Evolutionary conservation across 1,284 basidiomycete species (phyloP).

Genomic region (Ustilago hordei): DNA sequence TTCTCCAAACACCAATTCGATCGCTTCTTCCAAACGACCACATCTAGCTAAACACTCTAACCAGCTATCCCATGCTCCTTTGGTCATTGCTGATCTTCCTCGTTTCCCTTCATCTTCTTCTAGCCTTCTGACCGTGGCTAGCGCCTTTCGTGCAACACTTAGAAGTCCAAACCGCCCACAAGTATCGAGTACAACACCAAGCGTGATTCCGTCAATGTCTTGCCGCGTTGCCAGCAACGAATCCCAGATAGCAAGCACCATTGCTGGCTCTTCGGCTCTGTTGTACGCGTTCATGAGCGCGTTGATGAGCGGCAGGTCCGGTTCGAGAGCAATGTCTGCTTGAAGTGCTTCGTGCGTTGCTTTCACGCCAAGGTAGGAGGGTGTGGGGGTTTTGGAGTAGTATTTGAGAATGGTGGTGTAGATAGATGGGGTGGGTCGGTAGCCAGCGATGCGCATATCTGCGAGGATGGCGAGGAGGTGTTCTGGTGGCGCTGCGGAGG

Average conservation of each 20-base stretch:
- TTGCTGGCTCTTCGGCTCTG: slow-evolving; percentile 77
- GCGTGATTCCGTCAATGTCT: slow-evolving; percentile 76
- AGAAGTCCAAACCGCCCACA: slow-evolving; percentile 76
- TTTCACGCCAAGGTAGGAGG: slow-evolving; percentile 71
- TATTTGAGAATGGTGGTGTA: slow-evolving; percentile 80
- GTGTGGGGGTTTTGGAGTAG: slow-evolving; percentile 67
- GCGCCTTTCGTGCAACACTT: slow-evolving; percentile 30
- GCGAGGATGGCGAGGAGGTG: slow-evolving; percentile 82
- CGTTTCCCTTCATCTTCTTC: slow-evolving; percentile 73
- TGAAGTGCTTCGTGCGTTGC: slow-evolving; percentile 82
- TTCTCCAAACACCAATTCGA: slow-evolving; percentile 76
- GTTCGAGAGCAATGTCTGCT: slow-evolving; percentile 80
- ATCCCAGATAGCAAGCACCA: slow-evolving; percentile 85
- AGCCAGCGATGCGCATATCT: slow-evolving; percentile 82
- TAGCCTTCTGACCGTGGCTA: slow-evolving; percentile 22
- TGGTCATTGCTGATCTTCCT: slow-evolving; percentile 75
- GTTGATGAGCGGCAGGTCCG: slow-evolving; percentile 83
- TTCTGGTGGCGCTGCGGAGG: slow-evolving; percentile 72
- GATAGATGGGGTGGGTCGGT: slow-evolving; percentile 75
- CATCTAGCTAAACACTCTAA: slow-evolving; percentile 87
- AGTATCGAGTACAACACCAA: slow-evolving; percentile 86
- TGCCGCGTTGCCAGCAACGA: slow-evolving; percentile 72
- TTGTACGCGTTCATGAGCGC: slow-evolving; percentile 91
- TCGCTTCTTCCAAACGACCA: slow-evolving; percentile 78
- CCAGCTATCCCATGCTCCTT: slow-evolving; percentile 78